phyloP scores from a whole-genome alignment of 2,329 filamentous ascomycete species.

The Penicillium capsulatum region DNA sequence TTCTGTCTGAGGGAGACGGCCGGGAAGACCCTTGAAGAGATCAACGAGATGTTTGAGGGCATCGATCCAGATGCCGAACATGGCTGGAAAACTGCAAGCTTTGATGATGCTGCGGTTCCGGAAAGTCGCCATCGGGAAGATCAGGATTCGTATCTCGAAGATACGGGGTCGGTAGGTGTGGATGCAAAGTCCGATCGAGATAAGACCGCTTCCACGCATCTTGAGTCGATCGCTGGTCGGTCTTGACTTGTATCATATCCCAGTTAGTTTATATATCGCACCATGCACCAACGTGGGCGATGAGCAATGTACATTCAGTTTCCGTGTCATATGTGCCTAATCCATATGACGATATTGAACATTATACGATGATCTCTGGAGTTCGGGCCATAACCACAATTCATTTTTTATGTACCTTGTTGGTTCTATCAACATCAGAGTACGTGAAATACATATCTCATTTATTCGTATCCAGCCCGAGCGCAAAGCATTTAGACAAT shows the following conservation, averaged over 20 bases:
- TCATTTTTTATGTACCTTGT: too few species aligned
- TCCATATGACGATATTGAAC: too few species aligned
- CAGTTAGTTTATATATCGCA: too few species aligned
- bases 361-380: too few species aligned
- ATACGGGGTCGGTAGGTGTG: conserved; percentile 1
- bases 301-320: too few species aligned
- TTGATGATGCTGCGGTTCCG: not conserved
- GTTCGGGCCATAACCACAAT: too few species aligned
- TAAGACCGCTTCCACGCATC: conserved; percentile 9
- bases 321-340: too few species aligned
- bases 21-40: conserved; percentile 52
- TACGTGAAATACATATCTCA: conserved; percentile 11
- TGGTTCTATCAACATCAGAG: too few species aligned
- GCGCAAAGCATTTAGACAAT: conserved; percentile 27
- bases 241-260: conserved; percentile 7
- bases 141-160: not conserved
- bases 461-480: conserved; percentile 12
- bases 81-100: conserved; percentile 9
- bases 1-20: conserved; percentile 55
- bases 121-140: not conserved
- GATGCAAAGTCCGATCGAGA: conserved; percentile 4
- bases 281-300: too few species aligned
- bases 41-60: conserved; percentile 53
- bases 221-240: conserved; percentile 14
- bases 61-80: conserved; percentile 12